These are phyloP conservation scores for Fusarium hainanense DNA, from an alignment of 2,329 filamentous ascomycete genomes.

Conservation along the genomic window DNA sequence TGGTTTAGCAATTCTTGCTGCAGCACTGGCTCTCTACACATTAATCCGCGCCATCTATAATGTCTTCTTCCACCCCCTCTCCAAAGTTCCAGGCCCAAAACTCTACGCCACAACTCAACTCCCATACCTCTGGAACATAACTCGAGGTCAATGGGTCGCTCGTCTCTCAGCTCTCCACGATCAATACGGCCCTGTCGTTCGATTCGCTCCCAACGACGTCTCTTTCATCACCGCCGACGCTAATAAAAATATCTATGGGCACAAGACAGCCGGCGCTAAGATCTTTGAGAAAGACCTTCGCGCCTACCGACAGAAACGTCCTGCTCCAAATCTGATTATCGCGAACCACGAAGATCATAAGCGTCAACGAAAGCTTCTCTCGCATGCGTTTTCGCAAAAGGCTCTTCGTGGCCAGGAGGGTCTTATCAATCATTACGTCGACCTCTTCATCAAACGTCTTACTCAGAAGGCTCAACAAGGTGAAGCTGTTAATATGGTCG, in stretches of 20 bases:
- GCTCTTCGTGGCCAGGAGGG: neutral
- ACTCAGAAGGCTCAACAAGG: neutral
- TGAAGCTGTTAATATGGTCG: neutral
- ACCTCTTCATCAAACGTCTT: neutral
- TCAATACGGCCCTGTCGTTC: slow-evolving; percentile 2
- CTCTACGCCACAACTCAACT: neutral
- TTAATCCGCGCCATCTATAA: neutral
- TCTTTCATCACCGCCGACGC: slow-evolving; percentile 16
- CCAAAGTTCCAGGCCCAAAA: slow-evolving; percentile 7
- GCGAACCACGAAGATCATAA: neutral
- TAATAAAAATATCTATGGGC: neutral
- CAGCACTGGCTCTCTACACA: neutral
- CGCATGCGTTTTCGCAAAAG: slow-evolving; percentile 10
- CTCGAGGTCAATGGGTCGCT: neutral
- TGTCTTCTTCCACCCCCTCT: slow-evolving; percentile 11
- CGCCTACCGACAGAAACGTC: neutral
- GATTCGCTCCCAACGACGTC: neutral
- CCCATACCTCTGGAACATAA: neutral
- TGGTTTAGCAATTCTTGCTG: neutral
- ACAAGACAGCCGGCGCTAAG: neutral
- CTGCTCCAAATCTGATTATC: neutral
- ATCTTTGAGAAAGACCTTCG: neutral
- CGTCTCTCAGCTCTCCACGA: neutral
- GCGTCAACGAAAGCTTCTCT: slow-evolving; percentile 7
- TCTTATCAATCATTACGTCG: neutral